Evolutionary conservation across 2,329 filamentous ascomycete genomes (phyloP).

Genomic region (Colletotrichum abscissum): DNA sequence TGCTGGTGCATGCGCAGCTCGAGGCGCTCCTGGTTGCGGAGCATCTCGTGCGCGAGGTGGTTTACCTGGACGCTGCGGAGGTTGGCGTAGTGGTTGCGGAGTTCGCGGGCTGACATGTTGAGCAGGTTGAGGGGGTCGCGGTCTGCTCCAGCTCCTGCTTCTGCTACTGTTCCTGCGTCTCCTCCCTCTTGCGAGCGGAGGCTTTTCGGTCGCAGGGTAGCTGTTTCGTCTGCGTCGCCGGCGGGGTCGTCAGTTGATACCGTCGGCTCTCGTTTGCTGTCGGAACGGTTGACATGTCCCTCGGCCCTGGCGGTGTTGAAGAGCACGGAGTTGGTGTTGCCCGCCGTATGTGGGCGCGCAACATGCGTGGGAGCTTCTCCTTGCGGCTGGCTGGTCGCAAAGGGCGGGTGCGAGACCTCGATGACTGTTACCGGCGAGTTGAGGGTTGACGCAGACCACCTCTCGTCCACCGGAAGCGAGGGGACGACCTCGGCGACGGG

Average conservation of each 20-base stretch:
- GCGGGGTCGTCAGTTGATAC: not conserved
- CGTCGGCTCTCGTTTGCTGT: not conserved
- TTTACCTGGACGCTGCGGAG: constrained; percentile 24
- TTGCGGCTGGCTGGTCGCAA: not conserved
- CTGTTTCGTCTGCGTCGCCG: constrained; percentile 8
- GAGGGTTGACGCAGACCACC: constrained; percentile 34
- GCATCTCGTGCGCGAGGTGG: constrained; percentile 36
- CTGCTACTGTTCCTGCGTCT: not conserved
- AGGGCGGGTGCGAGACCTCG: constrained; percentile 11
- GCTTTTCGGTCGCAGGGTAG: constrained; percentile 14
- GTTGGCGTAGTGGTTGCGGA: constrained; percentile 32
- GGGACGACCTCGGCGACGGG: constrained; percentile 51
- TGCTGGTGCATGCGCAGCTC: constrained; percentile 34
- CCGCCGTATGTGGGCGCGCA: constrained; percentile 7
- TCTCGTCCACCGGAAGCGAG: constrained; percentile 11
- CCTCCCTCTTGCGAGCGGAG: constrained; percentile 2
- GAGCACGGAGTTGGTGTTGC: not conserved
- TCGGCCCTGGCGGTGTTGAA: not conserved
- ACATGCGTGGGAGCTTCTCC: not conserved
- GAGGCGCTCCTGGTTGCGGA: constrained; percentile 34
- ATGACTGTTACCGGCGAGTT: constrained; percentile 23
- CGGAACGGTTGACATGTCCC: not conserved
- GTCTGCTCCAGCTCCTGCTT: not conserved
- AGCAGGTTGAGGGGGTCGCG: not conserved
- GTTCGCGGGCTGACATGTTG: constrained; percentile 24